Base-by-base conservation (phyloP, 768 basidiomycete species). In the Leccinum subgranulosum region DNA sequence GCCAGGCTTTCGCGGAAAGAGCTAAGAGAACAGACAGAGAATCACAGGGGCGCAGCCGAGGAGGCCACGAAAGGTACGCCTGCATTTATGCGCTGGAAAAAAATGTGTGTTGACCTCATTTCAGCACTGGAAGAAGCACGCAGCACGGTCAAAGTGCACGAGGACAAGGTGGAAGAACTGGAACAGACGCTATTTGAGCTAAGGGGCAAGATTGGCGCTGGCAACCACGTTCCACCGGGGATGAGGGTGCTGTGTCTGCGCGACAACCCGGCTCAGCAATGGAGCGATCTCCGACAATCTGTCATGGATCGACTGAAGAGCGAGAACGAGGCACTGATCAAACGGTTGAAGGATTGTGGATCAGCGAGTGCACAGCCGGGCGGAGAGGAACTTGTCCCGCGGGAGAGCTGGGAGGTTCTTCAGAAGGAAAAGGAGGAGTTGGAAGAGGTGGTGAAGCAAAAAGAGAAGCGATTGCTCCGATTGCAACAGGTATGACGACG, bases 251-350 rank as follows among this genome's bases (percentile, higher is more conserved):
- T 92, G n/a, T 79, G 83, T 50, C 72, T 95, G 61, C 73, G 72
- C 8, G 85, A 88, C 47, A 95, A 94, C 64, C 95, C 95, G 0
- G 91, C 90, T n/a, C 80, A 86, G 62, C 78, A 86, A 61, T 92
- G 92, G 84, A 83, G 83, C 14, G 90, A 91, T 47, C 74, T 92
- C 28, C 80, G 94, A 49, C 81, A 86, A 60, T 86, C 81, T 21
- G 85, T 81, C 19, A 79, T 98, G 75, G 86, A 94, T 36, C 76
- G 87, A 21, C 75, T 98, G 33, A 85, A 82, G 72, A 76, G 73
- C 45, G 96, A 99, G 77, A 99, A 98, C 66, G 83, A 84, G 47
- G 93, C 90, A 2, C 74, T 98, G 19, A 73, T 96, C 59, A 81
- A 78, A 49, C 75, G 88, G 46, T 66, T 96, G 54, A 77, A 75